These are phyloP conservation scores for Lichtheimia ramosa DNA, from an alignment of 371 early-diverging fungal genomes.

Conservation along the genomic window DNA sequence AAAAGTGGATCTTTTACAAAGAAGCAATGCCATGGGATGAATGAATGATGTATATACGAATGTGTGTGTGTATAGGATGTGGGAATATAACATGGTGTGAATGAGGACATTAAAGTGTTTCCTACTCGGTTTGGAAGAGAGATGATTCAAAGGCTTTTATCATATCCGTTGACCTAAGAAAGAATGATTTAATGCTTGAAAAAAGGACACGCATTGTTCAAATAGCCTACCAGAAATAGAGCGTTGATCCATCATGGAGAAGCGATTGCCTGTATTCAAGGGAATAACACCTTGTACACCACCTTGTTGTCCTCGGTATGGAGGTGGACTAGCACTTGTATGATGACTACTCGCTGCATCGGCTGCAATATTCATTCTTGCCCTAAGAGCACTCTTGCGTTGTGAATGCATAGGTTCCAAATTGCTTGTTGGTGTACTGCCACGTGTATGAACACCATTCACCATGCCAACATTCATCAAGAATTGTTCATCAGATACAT, in stretches of 20 bases:
- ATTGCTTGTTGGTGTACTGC: slow-evolving; percentile 13
- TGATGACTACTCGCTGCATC: slow-evolving; percentile 40
- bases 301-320: slow-evolving; percentile 7
- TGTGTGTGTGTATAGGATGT: too few relatives aligned
- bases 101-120: too few relatives aligned
- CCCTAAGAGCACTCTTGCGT: slow-evolving; percentile 41
- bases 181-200: neutral
- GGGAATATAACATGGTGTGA: too few relatives aligned
- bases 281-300: slow-evolving; percentile 16
- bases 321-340: slow-evolving; percentile 2
- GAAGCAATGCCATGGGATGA: too few relatives aligned
- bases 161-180: too few relatives aligned
- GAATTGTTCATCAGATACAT: slow-evolving; percentile 43
- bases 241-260: slow-evolving; percentile 14
- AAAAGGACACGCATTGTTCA: neutral
- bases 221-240: neutral
- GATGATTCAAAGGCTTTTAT: too few relatives aligned
- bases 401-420: slow-evolving; percentile 33
- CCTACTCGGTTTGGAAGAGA: too few relatives aligned
- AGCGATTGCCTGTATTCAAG: slow-evolving; percentile 14
- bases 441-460: slow-evolving; percentile 9
- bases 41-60: too few relatives aligned
- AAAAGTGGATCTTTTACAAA: too few relatives aligned
- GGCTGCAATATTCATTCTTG: slow-evolving; percentile 49
- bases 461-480: slow-evolving; percentile 21